These are phyloP conservation scores for Oryza coarctata DNA, from an alignment of 176 grass and related monocot species.

Conservation along the genomic window DNA sequence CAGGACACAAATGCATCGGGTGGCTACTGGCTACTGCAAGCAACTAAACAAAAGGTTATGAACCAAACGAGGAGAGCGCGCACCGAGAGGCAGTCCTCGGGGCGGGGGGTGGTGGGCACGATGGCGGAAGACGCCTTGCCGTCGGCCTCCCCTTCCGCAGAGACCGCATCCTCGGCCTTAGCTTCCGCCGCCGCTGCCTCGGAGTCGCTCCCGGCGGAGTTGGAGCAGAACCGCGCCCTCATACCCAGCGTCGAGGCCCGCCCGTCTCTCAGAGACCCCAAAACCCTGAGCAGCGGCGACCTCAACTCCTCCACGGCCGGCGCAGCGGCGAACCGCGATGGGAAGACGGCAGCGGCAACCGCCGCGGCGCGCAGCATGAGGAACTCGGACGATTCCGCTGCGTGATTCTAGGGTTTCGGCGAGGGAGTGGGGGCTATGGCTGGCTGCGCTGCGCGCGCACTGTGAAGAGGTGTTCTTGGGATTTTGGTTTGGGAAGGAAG, in stretches of 20 bases:
- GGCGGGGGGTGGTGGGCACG: slow-evolving; percentile 54
- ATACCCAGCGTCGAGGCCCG: slow-evolving; percentile 32
- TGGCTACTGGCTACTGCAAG: background rate
- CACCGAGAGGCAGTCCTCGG: slow-evolving; percentile 69
- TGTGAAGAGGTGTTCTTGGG: background rate
- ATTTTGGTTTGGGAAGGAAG: slow-evolving; percentile 45
- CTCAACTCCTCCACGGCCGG: slow-evolving; percentile 44
- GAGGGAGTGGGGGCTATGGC: background rate
- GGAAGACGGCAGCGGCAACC: slow-evolving; percentile 42
- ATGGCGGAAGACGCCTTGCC: slow-evolving; percentile 67
- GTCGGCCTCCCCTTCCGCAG: slow-evolving; percentile 48
- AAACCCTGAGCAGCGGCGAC: slow-evolving; percentile 65
- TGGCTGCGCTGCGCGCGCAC: background rate
- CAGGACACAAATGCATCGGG: slow-evolving; percentile 4
- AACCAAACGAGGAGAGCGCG: slow-evolving; percentile 12
- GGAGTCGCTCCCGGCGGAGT: slow-evolving; percentile 40
- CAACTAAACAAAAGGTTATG: background rate
- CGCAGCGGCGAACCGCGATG: slow-evolving; percentile 44
- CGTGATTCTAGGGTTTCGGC: slow-evolving; percentile 43
- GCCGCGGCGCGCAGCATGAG: slow-evolving; percentile 49
- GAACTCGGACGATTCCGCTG: background rate
- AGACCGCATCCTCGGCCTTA: slow-evolving; percentile 43
- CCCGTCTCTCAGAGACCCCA: slow-evolving; percentile 49
- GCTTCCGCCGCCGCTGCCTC: slow-evolving; percentile 43
- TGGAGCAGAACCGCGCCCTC: slow-evolving; percentile 68